phyloP scores from a whole-genome alignment of 192 early-diverging fungal species.

The Entomortierella beljakovae region DNA sequence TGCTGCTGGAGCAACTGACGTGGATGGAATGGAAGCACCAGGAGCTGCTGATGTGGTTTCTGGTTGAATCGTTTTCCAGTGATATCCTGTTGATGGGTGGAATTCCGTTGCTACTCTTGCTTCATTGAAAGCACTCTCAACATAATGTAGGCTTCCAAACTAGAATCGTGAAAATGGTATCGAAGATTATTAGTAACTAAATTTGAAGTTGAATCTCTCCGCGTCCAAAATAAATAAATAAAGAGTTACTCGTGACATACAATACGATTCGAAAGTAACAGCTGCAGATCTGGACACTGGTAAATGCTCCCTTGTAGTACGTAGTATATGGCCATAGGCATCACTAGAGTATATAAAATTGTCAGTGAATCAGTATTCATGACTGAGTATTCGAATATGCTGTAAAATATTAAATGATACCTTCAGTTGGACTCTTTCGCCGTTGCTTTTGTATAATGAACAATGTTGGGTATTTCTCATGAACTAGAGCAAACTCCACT shows the following conservation, averaged over 20 bases:
- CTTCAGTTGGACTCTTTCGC: slow-evolving; percentile 67
- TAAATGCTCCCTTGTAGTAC: slow-evolving; percentile 79
- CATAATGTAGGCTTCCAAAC: slow-evolving; percentile 63
- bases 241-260: slow-evolving; percentile 48
- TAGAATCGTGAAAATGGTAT: slow-evolving; percentile 17
- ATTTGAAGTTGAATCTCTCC: background rate
- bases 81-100: slow-evolving; percentile 69
- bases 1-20: background rate
- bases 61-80: slow-evolving; percentile 55
- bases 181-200: background rate
- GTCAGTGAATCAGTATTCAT: too few relatives aligned
- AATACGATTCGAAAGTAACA: slow-evolving; percentile 74
- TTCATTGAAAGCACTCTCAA: slow-evolving; percentile 69
- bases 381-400: too few relatives aligned
- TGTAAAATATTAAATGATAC: slow-evolving; percentile 21
- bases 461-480: slow-evolving; percentile 72
- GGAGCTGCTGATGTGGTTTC: slow-evolving; percentile 3
- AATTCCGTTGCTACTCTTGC: slow-evolving; percentile 64
- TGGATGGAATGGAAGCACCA: slow-evolving; percentile 2
- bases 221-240: background rate
- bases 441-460: slow-evolving; percentile 81
- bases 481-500: slow-evolving; percentile 79
- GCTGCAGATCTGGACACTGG: slow-evolving; percentile 78
- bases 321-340: slow-evolving; percentile 73
- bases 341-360: too few relatives aligned